Evolutionary conservation across 441 rosid genomes (phyloP).

Genomic region (Syzygium malaccense): DNA sequence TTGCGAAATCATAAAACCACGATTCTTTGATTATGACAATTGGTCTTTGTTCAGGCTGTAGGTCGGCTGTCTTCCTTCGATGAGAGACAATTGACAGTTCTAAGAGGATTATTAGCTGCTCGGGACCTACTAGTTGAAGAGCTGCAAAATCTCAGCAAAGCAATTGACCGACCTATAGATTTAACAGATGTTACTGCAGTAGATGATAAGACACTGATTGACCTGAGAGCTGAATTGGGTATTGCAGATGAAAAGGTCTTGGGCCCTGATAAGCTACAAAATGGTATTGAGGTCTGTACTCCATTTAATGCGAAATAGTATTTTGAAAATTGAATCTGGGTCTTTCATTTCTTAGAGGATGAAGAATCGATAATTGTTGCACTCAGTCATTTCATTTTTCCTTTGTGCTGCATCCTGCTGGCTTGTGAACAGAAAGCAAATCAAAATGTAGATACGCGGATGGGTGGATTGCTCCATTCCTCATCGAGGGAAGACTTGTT

Average conservation of each 20-base stretch:
- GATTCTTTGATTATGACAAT: not conserved
- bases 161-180: constrained; percentile 39
- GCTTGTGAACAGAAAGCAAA: constrained; percentile 41
- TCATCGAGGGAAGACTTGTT: constrained; percentile 41
- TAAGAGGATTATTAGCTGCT: constrained; percentile 61
- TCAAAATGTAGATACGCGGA: constrained; percentile 24
- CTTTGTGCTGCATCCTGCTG: not conserved
- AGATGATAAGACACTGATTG: constrained; percentile 33
- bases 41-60: constrained; percentile 37
- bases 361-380: not conserved
- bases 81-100: constrained; percentile 39
- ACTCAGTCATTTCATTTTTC: not conserved
- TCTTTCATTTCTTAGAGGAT: not conserved
- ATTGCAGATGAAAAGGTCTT: constrained; percentile 22
- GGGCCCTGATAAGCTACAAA: constrained; percentile 56
- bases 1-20: not conserved
- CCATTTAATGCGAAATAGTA: constrained; percentile 13
- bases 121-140: constrained; percentile 58
- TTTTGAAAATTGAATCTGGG: not conserved
- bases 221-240: constrained; percentile 25
- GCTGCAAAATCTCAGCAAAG: constrained; percentile 57
- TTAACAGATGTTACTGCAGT: constrained; percentile 46
- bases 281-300: constrained; percentile 71
- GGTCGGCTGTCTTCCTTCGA: constrained; percentile 34
- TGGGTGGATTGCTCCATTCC: constrained; percentile 30